Evolutionary conservation across 371 early-diverging fungal species (phyloP).

Genomic region (Syncephalastrum contaminatum): DNA sequence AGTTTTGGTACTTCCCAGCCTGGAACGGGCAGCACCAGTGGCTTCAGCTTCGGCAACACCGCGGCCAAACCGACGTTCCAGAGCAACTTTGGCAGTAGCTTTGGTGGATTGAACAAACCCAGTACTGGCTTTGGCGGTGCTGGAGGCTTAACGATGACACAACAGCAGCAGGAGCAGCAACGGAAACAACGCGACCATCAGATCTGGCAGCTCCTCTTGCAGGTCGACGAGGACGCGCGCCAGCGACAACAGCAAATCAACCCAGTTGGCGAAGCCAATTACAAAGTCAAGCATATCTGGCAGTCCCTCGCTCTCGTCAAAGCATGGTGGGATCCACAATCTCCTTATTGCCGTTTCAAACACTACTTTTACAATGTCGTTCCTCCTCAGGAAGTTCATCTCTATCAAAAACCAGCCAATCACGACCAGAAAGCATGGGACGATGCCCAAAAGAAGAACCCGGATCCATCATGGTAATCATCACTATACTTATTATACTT

Average conservation of each 20-base stretch:
- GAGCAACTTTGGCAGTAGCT: too few relatives aligned
- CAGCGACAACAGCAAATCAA: slow-evolving; percentile 28
- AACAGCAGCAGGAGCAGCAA: too few relatives aligned
- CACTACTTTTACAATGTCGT: slow-evolving; percentile 93
- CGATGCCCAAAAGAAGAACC: slow-evolving; percentile 80
- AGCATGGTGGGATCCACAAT: slow-evolving; percentile 77
- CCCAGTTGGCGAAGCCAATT: slow-evolving; percentile 18
- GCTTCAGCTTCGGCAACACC: too few relatives aligned
- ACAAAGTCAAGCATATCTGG: slow-evolving; percentile 47
- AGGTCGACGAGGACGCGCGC: slow-evolving; percentile 36
- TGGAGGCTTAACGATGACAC: too few relatives aligned
- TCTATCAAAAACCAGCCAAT: slow-evolving; percentile 73
- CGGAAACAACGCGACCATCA: slow-evolving; percentile 24
- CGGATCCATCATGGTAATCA: slow-evolving; percentile 73
- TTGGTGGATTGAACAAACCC: too few relatives aligned
- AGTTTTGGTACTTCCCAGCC: too few relatives aligned
- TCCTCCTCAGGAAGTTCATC: slow-evolving; percentile 71
- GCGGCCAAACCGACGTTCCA: too few relatives aligned
- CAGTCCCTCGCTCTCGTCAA: slow-evolving; percentile 62
- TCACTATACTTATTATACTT: not conserved
- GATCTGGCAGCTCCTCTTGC: slow-evolving; percentile 29
- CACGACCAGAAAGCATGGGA: slow-evolving; percentile 79
- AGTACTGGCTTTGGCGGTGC: too few relatives aligned
- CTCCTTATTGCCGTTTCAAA: slow-evolving; percentile 80
- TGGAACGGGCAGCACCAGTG: too few relatives aligned